Evolutionary conservation across 371 early-diverging fungal species (phyloP).

Genomic region (Syncephalastrum monosporum): DNA sequence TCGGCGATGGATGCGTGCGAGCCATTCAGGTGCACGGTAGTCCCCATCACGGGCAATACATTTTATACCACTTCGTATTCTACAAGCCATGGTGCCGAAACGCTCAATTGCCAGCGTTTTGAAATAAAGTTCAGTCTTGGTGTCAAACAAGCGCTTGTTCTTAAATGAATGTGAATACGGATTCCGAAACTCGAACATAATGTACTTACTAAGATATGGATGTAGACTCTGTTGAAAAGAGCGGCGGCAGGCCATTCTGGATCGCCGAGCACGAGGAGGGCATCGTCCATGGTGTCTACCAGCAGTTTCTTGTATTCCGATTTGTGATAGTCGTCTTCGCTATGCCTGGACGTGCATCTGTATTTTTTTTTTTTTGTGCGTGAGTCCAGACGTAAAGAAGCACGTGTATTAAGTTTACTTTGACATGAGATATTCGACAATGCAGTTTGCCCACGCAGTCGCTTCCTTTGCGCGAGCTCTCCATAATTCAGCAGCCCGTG

Average conservation of each 20-base stretch:
- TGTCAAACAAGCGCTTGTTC: constrained; percentile 60
- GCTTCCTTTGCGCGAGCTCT: constrained; percentile 53
- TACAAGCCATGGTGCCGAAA: constrained; percentile 65
- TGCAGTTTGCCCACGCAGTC: constrained; percentile 56
- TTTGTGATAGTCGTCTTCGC: too few species aligned
- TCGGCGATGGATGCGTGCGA: constrained; percentile 24
- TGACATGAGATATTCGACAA: constrained; percentile 66
- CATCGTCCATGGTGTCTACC: constrained; percentile 72
- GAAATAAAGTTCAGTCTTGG: constrained; percentile 56
- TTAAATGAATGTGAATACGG: constrained; percentile 5
- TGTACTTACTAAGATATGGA: constrained; percentile 58
- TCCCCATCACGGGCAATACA: constrained; percentile 13
- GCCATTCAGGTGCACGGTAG: constrained; percentile 35
- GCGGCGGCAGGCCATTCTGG: constrained; percentile 94
- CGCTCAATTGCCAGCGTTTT: constrained; percentile 76
- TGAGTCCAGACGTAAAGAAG: neutral
- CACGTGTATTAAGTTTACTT: constrained; percentile 27
- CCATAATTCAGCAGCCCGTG: constrained; percentile 29
- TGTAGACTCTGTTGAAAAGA: constrained; percentile 59
- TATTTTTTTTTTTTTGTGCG: neutral
- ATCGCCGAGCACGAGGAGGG: constrained; percentile 68
- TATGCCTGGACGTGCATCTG: constrained; percentile 49
- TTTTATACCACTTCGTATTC: constrained; percentile 41
- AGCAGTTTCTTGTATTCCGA: constrained; percentile 73
- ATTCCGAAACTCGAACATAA: neutral